Base-by-base conservation (phyloP, 495 filamentous ascomycete species). In the Xylaria sp. region DNA sequence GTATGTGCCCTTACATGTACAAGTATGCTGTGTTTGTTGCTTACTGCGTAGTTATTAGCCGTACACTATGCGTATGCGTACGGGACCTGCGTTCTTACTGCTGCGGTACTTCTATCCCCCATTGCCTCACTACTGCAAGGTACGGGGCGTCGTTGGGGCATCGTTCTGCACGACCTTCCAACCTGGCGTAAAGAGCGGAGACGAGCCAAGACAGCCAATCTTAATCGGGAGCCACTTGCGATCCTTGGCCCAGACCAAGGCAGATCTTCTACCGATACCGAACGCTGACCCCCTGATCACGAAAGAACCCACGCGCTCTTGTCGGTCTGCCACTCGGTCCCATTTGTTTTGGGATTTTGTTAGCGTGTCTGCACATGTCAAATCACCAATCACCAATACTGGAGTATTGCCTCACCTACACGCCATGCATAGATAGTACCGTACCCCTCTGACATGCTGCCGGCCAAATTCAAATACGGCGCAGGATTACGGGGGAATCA, bases 61-160 rank as follows among this genome's bases (percentile, higher is more conserved):
- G n/a, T n/a, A n/a, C n/a, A n/a, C n/a, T n/a, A n/a, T n/a, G n/a
- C n/a, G n/a, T n/a, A n/a, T n/a, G n/a, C n/a, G n/a, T 59, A n/a
- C 8, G 24, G 62, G 62, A 65, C 62, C 44, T 65, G 62, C 48
- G 33, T 55, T 40, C 48, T 53, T 35, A 41, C 31, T 67, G 33
- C 64, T 55, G 48, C 48, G 44, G 46, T 67, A 67, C 48, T 52
- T 35, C 48, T 26, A 50, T 17, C 3, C 40, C 21, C 63, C 46
- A 53, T 29, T 26, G 35, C 14, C 26, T 50, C 21, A 53, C 68
- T 71, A 71, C 69, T 71, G 69, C 69, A 71, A 71, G 69, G 69
- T 71, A 71, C 69, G 48, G 69, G 3, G 8, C 35, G n/a, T n/a
- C n/a, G n/a, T n/a, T n/a, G 35, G 35, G 5, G 52, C 66, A 24